Evolutionary conservation across 1,284 basidiomycete genomes (phyloP).

Genomic region (Paramarasmius palmivorus): DNA sequence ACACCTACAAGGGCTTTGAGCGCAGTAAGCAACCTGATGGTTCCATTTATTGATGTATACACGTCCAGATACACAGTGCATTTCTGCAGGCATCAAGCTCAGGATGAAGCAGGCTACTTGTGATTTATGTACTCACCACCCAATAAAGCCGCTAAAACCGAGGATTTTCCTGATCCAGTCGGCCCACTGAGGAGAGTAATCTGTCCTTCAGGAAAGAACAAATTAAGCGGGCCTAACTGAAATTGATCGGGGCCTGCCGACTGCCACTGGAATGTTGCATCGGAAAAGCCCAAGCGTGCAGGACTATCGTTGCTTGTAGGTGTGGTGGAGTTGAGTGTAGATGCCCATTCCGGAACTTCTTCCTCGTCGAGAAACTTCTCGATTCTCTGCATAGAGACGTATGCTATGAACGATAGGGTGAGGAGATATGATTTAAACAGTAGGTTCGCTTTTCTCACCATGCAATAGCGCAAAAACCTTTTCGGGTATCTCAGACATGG

Average conservation of each 20-base stretch:
- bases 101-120: conserved; percentile 3
- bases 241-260: conserved; percentile 38
- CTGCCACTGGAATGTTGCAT: conserved; percentile 62
- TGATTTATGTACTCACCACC: conserved; percentile 44
- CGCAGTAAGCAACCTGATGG: conserved; percentile 66
- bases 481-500: conserved; percentile 62
- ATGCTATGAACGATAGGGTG: conserved; percentile 39
- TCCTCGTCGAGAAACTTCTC: conserved; percentile 60
- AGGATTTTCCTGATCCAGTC: conserved; percentile 81
- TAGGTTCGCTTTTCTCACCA: conserved; percentile 37
- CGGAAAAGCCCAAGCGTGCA: conserved; percentile 47
- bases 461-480: conserved; percentile 66
- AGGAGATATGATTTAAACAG: neutral
- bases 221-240: conserved; percentile 56
- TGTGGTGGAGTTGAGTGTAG: conserved; percentile 40
- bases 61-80: conserved; percentile 62
- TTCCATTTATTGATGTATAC: conserved; percentile 66
- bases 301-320: conserved; percentile 16
- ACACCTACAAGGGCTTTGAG: conserved; percentile 61
- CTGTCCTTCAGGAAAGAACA: conserved; percentile 58
- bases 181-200: conserved; percentile 71
- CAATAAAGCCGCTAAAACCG: conserved; percentile 62
- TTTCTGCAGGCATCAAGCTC: conserved; percentile 44
- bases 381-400: conserved; percentile 72
- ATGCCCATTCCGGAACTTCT: conserved; percentile 70